A percentile compares a stretch with the other conserved stretches of the same genome.
Conservation (phyloP, 495 filamentous ascomycete species). For the Talaromyces trachyspermus region DNA sequence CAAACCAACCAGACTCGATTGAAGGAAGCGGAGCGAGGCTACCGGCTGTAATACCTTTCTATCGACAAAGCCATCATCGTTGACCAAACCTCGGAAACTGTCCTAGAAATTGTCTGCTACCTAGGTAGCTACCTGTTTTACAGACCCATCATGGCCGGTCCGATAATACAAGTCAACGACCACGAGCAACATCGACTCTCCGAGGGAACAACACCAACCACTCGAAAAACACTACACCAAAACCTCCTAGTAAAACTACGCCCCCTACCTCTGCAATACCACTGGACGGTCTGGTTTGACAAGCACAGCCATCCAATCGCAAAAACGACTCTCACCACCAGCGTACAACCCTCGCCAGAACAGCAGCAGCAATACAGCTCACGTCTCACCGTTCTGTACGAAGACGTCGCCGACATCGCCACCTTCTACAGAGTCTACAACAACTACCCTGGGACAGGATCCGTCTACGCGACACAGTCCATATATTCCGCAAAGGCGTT, state of each 20-base stretch:
- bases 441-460: slow-evolving; percentile 71
- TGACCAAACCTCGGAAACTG: too few species aligned
- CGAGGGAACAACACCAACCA: slow-evolving; percentile 11
- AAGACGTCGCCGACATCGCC: slow-evolving; percentile 65
- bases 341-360: neutral
- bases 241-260: slow-evolving; percentile 40
- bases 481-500: slow-evolving; percentile 82
- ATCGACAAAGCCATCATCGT: too few species aligned
- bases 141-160: neutral
- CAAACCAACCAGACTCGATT: too few species aligned
- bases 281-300: slow-evolving; percentile 55
- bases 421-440: slow-evolving; percentile 88
- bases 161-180: slow-evolving; percentile 1
- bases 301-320: slow-evolving; percentile 28
- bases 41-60: too few species aligned
- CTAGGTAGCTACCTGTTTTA: too few species aligned
- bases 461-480: slow-evolving; percentile 72
- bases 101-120: too few species aligned
- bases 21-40: too few species aligned
- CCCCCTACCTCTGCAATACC: slow-evolving; percentile 44
- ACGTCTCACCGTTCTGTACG: slow-evolving; percentile 58
- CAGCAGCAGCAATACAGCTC: slow-evolving; percentile 43
- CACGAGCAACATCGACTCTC: neutral
- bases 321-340: slow-evolving; percentile 8
- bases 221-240: slow-evolving; percentile 27